Conservation (phyloP, 225 moss, liverwort and hornwort species). For the Climacium dendroides region DNA sequence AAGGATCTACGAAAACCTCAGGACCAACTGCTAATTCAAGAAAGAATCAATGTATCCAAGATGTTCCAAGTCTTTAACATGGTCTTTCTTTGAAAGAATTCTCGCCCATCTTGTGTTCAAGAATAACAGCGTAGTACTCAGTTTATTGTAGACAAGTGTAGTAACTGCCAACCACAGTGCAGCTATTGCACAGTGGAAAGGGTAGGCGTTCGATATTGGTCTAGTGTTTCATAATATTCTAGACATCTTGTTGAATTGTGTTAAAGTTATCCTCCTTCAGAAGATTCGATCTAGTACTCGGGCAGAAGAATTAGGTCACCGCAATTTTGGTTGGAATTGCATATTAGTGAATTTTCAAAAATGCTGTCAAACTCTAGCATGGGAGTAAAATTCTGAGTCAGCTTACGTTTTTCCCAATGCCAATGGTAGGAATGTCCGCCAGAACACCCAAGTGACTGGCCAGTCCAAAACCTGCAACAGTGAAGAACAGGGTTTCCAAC, state of each 20-base stretch:
- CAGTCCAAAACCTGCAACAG: slow-evolving; percentile 65
- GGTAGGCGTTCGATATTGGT: neutral
- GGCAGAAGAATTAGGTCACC: neutral
- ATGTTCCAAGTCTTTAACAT: neutral
- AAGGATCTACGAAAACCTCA: neutral
- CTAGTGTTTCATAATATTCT: neutral
- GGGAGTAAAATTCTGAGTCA: neutral
- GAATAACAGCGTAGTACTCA: neutral
- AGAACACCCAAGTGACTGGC: slow-evolving; percentile 96
- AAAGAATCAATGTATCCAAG: neutral
- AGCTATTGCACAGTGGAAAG: neutral
- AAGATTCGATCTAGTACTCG: neutral
- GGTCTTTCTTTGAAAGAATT: neutral
- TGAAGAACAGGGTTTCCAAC: neutral
- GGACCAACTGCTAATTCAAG: neutral
- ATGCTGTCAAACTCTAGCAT: neutral
- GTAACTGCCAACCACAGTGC: neutral
- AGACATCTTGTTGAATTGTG: neutral
- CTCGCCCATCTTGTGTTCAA: neutral
- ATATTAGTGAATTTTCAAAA: neutral
- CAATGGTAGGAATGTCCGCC: slow-evolving; percentile 85
- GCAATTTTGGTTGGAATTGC: neutral
- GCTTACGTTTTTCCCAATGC: slow-evolving; percentile 88
- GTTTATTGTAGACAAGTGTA: neutral
- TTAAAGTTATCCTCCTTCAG: neutral